Percentiles rank a stretch among this genome's conserved stretches.
These are phyloP conservation scores for Scopulariopsis brevicaulis DNA, from an alignment of 2,329 filamentous ascomycete genomes.

Conservation along the genomic window DNA sequence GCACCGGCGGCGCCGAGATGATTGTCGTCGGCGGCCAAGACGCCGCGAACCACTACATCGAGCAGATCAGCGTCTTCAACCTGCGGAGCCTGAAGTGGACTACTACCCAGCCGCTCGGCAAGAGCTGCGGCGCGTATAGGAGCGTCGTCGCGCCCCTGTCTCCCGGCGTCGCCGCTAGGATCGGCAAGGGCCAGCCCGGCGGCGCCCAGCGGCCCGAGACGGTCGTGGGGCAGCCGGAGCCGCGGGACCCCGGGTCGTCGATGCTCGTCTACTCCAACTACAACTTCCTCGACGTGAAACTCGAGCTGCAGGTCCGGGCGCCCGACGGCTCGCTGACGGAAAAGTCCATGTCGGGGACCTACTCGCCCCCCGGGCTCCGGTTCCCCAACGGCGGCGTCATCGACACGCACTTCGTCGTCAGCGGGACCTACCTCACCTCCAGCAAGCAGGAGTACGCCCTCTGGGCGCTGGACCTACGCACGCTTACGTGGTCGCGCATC, in stretches of 20 bases:
- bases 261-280: constrained; percentile 99
- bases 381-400: constrained; percentile 96
- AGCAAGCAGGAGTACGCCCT: constrained; percentile 97
- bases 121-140: constrained; percentile 91
- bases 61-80: constrained; percentile 98
- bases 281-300: constrained; percentile 93
- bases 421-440: constrained; percentile 91
- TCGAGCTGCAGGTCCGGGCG: constrained; percentile 81
- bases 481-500: constrained; percentile 87
- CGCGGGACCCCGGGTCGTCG: constrained; percentile 47
- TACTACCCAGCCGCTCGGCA: constrained; percentile 72
- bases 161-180: constrained; percentile 50
- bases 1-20: constrained; percentile 90
- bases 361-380: constrained; percentile 81
- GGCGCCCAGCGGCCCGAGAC: constrained; percentile 28
- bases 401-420: constrained; percentile 93
- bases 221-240: constrained; percentile 36
- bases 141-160: constrained; percentile 84
- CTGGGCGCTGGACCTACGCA: constrained; percentile 85
- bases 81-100: constrained; percentile 92
- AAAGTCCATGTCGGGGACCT: constrained; percentile 76
- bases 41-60: constrained; percentile 96
- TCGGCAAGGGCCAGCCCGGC: constrained; percentile 47
- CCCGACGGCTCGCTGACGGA: constrained; percentile 77
- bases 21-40: constrained; percentile 94